Conservation (phyloP, 1,139 yeast species). For the Sugiyamaella grinbergsii region DNA sequence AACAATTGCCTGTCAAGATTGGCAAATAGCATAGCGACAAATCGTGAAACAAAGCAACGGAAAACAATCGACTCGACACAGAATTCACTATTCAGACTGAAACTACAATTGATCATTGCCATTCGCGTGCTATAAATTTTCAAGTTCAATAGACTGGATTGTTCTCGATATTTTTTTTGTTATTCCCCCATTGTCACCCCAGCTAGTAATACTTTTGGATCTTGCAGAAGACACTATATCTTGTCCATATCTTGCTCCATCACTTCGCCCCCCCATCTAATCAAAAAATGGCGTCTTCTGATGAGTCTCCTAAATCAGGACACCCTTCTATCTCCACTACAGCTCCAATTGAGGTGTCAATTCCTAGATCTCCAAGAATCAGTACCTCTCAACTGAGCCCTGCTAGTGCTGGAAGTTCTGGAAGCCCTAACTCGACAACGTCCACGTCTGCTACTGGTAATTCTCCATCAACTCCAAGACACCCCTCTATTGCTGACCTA, state of each 20-base stretch:
- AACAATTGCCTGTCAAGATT: too few species aligned
- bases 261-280: background rate
- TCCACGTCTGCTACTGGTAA: background rate
- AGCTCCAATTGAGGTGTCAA: constrained; percentile 7
- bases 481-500: constrained; percentile 67
- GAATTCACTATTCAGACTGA: too few species aligned
- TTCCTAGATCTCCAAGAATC: constrained; percentile 13
- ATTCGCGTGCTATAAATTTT: too few species aligned
- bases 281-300: constrained; percentile 4
- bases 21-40: background rate
- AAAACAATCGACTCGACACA: too few species aligned
- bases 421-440: background rate
- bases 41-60: background rate
- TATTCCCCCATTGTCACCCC: too few species aligned
- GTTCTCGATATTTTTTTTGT: too few species aligned
- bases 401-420: background rate
- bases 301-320: constrained; percentile 4
- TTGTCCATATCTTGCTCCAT: too few species aligned
- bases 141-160: too few species aligned
- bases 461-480: constrained; percentile 11
- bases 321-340: constrained; percentile 7
- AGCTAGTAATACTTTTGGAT: too few species aligned
- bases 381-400: constrained; percentile 14
- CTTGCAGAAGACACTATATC: too few species aligned
- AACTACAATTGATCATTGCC: too few species aligned